phyloP scores from a whole-genome alignment of 176 grass and related monocot genomes.

The Triticum dicoccoides region DNA sequence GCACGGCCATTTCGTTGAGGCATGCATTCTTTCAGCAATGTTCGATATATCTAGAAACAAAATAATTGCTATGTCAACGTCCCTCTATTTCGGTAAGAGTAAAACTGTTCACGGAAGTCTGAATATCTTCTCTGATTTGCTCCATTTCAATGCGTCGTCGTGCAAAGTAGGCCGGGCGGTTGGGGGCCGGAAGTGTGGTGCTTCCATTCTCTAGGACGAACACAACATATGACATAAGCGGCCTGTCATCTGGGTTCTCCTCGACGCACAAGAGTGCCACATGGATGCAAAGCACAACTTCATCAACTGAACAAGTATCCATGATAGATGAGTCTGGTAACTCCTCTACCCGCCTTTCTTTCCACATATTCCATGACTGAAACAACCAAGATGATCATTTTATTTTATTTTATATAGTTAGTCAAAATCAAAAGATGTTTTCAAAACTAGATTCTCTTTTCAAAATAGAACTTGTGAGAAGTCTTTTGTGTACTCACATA shows the following conservation, averaged over 20 bases:
- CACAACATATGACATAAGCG: neutral
- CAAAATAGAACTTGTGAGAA: too few relatives aligned
- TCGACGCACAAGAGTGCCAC: neutral
- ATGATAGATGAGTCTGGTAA: too few relatives aligned
- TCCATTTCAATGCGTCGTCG: neutral
- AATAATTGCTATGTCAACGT: too few relatives aligned
- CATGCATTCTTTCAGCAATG: neutral
- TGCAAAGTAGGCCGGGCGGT: neutral
- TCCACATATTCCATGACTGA: neutral
- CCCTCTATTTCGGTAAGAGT: too few relatives aligned
- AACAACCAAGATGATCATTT: neutral
- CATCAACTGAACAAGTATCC: neutral
- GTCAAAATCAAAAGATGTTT: too few relatives aligned
- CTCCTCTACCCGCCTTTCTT: too few relatives aligned
- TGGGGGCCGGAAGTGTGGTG: neutral
- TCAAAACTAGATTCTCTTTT: too few relatives aligned
- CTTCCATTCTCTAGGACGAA: neutral
- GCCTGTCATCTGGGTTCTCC: neutral
- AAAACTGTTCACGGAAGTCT: neutral
- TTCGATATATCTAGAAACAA: too few relatives aligned
- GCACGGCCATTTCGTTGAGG: neutral
- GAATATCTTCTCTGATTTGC: neutral
- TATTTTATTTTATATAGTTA: neutral
- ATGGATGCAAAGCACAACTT: neutral
- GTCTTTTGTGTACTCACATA: too few relatives aligned